Conservation (phyloP, 2,329 filamentous ascomycete species). For the Cadophora luteo-olivacea region DNA sequence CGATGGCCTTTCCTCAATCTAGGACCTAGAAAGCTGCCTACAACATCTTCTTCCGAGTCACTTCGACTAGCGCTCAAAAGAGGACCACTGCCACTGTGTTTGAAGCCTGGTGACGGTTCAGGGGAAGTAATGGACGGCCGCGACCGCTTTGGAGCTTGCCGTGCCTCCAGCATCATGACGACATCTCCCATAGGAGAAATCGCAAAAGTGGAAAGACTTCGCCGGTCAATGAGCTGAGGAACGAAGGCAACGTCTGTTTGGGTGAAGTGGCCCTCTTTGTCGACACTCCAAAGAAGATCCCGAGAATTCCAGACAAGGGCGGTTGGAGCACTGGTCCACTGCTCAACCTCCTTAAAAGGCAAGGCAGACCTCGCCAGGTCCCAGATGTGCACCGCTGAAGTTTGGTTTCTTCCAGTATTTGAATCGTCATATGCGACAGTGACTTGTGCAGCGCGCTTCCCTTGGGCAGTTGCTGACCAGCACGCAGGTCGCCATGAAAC, state of each 20-base stretch:
- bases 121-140: slow-evolving; percentile 44
- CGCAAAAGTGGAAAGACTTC: slow-evolving; percentile 64
- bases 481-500: slow-evolving; percentile 69
- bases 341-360: slow-evolving; percentile 70
- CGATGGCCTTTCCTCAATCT: slow-evolving; percentile 50
- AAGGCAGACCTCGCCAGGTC: slow-evolving; percentile 71
- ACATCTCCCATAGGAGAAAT: slow-evolving; percentile 67
- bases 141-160: slow-evolving; percentile 54
- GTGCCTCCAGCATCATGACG: slow-evolving; percentile 67
- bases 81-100: slow-evolving; percentile 54
- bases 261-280: slow-evolving; percentile 65
- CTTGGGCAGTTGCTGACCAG: slow-evolving; percentile 69
- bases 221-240: slow-evolving; percentile 66
- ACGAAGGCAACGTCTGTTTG: slow-evolving; percentile 72
- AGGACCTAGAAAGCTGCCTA: slow-evolving; percentile 64
- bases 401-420: slow-evolving; percentile 59
- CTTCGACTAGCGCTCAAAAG: slow-evolving; percentile 64
- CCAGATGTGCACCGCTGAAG: slow-evolving; percentile 69
- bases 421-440: slow-evolving; percentile 67
- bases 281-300: slow-evolving; percentile 71
- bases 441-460: slow-evolving; percentile 65
- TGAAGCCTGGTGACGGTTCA: slow-evolving; percentile 35
- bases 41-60: slow-evolving; percentile 69
- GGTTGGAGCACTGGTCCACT: slow-evolving; percentile 63
- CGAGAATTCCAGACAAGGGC: slow-evolving; percentile 68